These are phyloP conservation scores for Apocynum venetum DNA, from an alignment of 257 asterid genomes.

Conservation along the genomic window DNA sequence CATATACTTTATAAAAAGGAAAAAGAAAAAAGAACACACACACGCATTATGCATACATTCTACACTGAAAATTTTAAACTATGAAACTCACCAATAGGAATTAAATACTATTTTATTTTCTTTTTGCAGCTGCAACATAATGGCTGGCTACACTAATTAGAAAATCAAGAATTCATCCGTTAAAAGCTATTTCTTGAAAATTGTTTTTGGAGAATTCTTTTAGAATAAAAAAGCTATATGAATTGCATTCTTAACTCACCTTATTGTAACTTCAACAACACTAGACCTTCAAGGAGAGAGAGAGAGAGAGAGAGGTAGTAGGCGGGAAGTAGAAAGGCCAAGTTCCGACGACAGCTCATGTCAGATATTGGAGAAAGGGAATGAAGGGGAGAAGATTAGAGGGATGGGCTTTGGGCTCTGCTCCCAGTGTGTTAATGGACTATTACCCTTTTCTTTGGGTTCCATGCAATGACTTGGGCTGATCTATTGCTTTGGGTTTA, in stretches of 20 bases:
- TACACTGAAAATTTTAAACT: background rate
- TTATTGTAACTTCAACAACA: background rate
- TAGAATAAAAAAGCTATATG: too few species aligned
- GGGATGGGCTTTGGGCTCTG: background rate
- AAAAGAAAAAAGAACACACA: too few species aligned
- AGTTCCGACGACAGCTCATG: background rate
- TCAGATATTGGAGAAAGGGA: background rate
- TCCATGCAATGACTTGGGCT: too few species aligned
- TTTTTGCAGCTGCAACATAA: background rate
- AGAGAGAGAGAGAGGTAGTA: background rate
- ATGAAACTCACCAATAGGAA: background rate
- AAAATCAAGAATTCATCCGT: background rate
- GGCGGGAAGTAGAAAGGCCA: background rate
- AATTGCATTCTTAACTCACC: background rate
- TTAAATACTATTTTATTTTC: background rate
- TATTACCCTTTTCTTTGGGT: too few species aligned
- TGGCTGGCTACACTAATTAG: too few species aligned
- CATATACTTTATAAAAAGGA: too few species aligned
- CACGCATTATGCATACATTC: too few species aligned
- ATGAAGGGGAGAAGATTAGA: background rate
- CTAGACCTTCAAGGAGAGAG: background rate
- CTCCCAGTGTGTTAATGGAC: background rate
- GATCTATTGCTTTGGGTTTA: too few species aligned
- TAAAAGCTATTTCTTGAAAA: background rate
- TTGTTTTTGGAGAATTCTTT: background rate